Percentiles rank a stretch among this genome's conserved stretches.
phyloP scores from a whole-genome alignment of 495 filamentous ascomycete genomes.

The Ascodesmis nigricans region DNA sequence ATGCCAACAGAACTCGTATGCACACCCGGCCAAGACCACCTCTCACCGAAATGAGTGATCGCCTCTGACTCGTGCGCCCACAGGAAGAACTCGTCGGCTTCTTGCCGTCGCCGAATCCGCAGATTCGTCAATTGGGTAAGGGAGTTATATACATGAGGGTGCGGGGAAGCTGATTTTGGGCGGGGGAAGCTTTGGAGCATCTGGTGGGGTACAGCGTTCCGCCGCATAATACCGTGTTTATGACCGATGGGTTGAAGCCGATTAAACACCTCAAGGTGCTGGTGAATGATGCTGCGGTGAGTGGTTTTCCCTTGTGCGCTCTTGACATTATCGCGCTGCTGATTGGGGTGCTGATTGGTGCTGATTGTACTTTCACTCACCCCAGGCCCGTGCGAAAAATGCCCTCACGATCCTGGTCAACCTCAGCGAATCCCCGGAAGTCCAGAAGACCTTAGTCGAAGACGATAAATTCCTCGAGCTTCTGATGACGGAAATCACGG shows the following conservation, averaged over 20 bases:
- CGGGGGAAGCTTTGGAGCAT: constrained; percentile 46
- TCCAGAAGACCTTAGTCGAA: constrained; percentile 45
- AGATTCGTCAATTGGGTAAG: constrained; percentile 19
- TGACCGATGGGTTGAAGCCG: constrained; percentile 51
- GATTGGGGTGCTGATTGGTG: background rate
- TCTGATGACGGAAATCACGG: constrained; percentile 32
- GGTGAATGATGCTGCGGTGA: constrained; percentile 55
- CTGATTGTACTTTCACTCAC: background rate
- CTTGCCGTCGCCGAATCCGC: constrained; percentile 17
- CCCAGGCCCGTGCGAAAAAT: constrained; percentile 68
- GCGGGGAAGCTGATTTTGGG: background rate
- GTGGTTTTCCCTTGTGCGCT: constrained; percentile 15
- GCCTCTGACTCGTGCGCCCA: no score
- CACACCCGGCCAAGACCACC: background rate
- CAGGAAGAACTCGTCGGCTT: constrained; percentile 21
- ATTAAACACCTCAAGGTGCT: constrained; percentile 79
- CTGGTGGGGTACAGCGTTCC: constrained; percentile 62
- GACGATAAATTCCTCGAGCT: constrained; percentile 67
- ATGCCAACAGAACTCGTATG: constrained; percentile 19
- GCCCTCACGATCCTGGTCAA: constrained; percentile 88
- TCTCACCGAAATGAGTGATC: background rate
- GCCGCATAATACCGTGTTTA: constrained; percentile 56
- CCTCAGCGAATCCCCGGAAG: constrained; percentile 52
- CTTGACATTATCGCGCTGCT: background rate
- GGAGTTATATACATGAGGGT: background rate